Evolutionary conservation across 2,329 filamentous ascomycete species (phyloP), one percentile per base, ranked within the genome.

Genomic region (Neofusicoccum sp.): DNA sequence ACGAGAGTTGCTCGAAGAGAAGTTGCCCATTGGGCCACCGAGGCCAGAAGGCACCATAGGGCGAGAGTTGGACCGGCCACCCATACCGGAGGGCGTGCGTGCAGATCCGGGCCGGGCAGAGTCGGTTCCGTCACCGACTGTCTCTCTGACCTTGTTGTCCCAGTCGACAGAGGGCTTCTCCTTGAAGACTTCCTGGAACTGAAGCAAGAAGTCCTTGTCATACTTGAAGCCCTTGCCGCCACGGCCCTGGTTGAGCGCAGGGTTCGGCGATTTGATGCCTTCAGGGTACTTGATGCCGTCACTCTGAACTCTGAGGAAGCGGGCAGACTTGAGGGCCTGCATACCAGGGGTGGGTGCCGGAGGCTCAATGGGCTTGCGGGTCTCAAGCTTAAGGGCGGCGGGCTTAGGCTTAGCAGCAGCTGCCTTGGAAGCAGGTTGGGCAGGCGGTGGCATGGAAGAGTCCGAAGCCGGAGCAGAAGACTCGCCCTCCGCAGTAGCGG

Each of bases 111-210:
- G 84, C 75, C 75, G 89, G 80, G 77, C 90, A 78, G 86, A 85
- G 61, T 85, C 80, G 62, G 84, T 83, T 61, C 89, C 86, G 65
- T 96, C 93, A 61, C 93, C 93, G 66, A 99, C 75, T 80, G 89
- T 82, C 78, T 89, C 88, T 84, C 93, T 83, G 63, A 99, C 87
- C 71, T 95, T 93, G 66, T 88, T 83, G 71, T 96, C 90, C 86
- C 96, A 99, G 71, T 98, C 93, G 44, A 93, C 77, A 0, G 92
- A 96, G 12, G 95, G 95, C 79, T 97, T 96, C 81, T 99, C 95
- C 64, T 91, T 96, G 79, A 97, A 99, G 20, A 96, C 91, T 68
- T 86, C 86, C 79, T 97, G 91, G 83, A 99, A 99, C 73, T 99
- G 95, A 31, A 99, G 83, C 78, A 99, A 80, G 82, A 99, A 99